A percentile compares a stretch with the other conserved stretches of the same genome.
Conservation (phyloP, 1,284 basidiomycete species). For the Cerrena zonata region DNA sequence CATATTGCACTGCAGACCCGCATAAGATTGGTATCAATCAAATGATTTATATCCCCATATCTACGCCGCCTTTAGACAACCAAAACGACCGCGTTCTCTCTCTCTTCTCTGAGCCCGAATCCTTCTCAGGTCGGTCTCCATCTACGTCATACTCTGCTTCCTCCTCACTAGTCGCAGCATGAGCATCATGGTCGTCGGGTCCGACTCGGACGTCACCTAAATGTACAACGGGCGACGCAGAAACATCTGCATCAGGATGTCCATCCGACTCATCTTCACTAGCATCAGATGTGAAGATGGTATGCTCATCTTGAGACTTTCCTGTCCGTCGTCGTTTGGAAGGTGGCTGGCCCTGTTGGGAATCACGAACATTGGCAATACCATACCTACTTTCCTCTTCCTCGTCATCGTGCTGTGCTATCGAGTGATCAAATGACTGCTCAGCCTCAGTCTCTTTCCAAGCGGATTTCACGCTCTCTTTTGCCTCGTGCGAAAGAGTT, state of each 20-base stretch:
- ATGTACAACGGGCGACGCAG: background rate
- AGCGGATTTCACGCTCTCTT: conserved; percentile 31
- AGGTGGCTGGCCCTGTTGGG: conserved; percentile 33
- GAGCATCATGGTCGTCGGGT: conserved; percentile 14
- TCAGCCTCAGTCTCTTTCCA: conserved; percentile 40
- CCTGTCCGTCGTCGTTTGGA: conserved; percentile 44
- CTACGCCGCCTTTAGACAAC: conserved; percentile 39
- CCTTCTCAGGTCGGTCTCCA: conserved; percentile 9
- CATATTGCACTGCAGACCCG: too few relatives aligned
- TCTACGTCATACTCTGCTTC: conserved; percentile 29
- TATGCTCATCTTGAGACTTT: conserved; percentile 32
- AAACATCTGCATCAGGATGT: conserved; percentile 2
- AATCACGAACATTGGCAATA: conserved; percentile 27
- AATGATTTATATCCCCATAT: conserved; percentile 7
- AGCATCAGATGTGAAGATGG: conserved; percentile 44
- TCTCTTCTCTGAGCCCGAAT: conserved; percentile 11
- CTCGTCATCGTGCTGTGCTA: conserved; percentile 20
- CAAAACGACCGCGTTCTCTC: conserved; percentile 38
- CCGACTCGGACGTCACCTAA: too few relatives aligned
- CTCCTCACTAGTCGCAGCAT: conserved; percentile 22
- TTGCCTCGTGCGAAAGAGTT: conserved; percentile 4
- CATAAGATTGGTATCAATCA: conserved; percentile 16
- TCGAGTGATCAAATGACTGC: conserved; percentile 20
- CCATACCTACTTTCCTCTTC: conserved; percentile 51
- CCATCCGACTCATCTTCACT: conserved; percentile 30